Evolutionary conservation across 2,329 filamentous ascomycete species (phyloP), one percentile per base, ranked within the genome.

Genomic region (Cladophialophora psammophila): DNA sequence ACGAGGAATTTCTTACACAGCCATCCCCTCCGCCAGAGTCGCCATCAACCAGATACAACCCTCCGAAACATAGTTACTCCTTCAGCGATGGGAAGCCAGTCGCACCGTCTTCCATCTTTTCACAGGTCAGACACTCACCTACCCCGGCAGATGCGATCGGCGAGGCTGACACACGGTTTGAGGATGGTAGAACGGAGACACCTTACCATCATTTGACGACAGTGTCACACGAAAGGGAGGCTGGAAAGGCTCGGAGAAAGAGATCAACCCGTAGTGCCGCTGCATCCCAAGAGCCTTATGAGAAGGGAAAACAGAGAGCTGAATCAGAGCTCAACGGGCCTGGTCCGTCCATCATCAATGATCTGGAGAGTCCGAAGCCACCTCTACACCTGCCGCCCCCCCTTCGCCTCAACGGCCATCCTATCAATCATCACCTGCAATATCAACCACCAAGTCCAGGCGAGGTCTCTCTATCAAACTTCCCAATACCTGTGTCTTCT

Each of bases 1-100:
- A 73, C 42, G 70, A 72, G 60, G 60, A 67, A 36, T 71, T 72
- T 35, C 63, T 71, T 15, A 53, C 56, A 34, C 60, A 67, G 4
- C 63, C 70, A 32, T 9, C 40, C 34, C 38, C 59, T 34, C 59
- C 57, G 26, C 60, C 63, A 42, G 35, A 54, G 9, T 50, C 60
- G 54, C 54, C 40, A n/a, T 59, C 64, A n/a, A 63, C 60, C 18
- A 60, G 57, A 62, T 40, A 60, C 15, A 42, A 60, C 18, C 40
- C 60, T 26, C 59, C 53, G 52, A 59, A 52, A 50, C 64, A 67
- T 34, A 48, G 40, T 2, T 64, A 57, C 7, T 68, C 65, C 6
- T 63, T 59, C 7, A 67, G 63, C 40, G 65, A 66, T 48, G 60
- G 67, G 15, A 65, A 60, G 38, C 63, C 69, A 31, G 67, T 60